Conservation (phyloP, 306 rosid genomes). For the Carpinus viminea region DNA sequence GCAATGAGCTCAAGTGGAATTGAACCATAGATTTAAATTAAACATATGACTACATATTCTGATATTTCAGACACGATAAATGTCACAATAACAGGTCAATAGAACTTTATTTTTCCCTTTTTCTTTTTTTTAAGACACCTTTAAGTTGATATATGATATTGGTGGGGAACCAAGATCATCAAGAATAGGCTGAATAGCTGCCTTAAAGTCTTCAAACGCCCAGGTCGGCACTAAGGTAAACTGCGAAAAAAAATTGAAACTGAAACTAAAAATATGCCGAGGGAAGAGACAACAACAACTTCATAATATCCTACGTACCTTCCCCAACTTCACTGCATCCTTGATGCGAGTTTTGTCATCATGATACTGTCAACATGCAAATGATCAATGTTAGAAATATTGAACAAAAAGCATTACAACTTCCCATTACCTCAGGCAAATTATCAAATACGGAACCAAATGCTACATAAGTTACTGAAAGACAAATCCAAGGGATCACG, state of each 20-base stretch:
- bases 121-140: slow-evolving; percentile 44
- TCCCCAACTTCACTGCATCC: slow-evolving; percentile 71
- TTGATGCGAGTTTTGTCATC: slow-evolving; percentile 79
- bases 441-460: not conserved
- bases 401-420: slow-evolving; percentile 12
- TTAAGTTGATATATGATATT: slow-evolving; percentile 75
- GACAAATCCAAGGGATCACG: not conserved
- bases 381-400: slow-evolving; percentile 16
- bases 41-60: not conserved
- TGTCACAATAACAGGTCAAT: too few species aligned
- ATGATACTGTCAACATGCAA: slow-evolving; percentile 60
- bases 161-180: slow-evolving; percentile 57
- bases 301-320: slow-evolving; percentile 57
- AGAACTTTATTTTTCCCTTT: too few species aligned
- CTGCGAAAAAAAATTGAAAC: slow-evolving; percentile 35
- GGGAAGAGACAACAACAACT: slow-evolving; percentile 18
- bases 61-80: not conserved
- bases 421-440: not conserved
- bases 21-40: not conserved
- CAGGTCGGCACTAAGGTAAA: slow-evolving; percentile 58
- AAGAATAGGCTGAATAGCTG: slow-evolving; percentile 47
- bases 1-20: not conserved
- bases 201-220: slow-evolving; percentile 75
- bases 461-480: not conserved
- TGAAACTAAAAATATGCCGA: slow-evolving; percentile 23